Percentiles rank a stretch among this genome's conserved stretches.
Evolutionary conservation across 1,284 basidiomycete species (phyloP).

Genomic region (Malassezia furfur): DNA sequence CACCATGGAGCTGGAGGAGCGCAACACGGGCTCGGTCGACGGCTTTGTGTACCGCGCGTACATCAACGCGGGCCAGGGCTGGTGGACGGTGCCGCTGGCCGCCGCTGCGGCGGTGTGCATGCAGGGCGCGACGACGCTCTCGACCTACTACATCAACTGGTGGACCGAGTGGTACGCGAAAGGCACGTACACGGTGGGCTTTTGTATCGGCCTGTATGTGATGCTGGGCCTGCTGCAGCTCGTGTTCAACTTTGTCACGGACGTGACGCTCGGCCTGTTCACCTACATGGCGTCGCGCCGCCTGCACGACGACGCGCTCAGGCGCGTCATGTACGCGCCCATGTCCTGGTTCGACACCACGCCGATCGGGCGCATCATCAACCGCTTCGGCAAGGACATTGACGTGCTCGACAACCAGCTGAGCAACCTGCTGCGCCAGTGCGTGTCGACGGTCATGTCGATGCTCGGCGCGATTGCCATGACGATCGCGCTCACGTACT

Average conservation of each 20-base stretch:
- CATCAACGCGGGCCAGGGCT: slow-evolving; percentile 58
- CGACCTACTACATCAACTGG: slow-evolving; percentile 50
- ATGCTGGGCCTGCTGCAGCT: slow-evolving; percentile 57
- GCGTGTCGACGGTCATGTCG: slow-evolving; percentile 38
- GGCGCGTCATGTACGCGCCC: slow-evolving; percentile 59
- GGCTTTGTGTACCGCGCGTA: slow-evolving; percentile 60
- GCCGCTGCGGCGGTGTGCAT: slow-evolving; percentile 56
- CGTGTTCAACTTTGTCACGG: slow-evolving; percentile 58
- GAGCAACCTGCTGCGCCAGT: slow-evolving; percentile 45
- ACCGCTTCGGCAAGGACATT: slow-evolving; percentile 63
- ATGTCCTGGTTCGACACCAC: slow-evolving; percentile 73
- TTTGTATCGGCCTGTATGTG: slow-evolving; percentile 67
- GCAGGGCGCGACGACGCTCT: slow-evolving; percentile 56
- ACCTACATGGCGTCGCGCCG: slow-evolving; percentile 59
- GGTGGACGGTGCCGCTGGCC: slow-evolving; percentile 57
- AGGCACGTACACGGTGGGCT: slow-evolving; percentile 50
- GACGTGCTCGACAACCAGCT: slow-evolving; percentile 74
- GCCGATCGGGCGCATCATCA: slow-evolving; percentile 74
- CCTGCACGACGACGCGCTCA: slow-evolving; percentile 57
- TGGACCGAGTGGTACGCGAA: slow-evolving; percentile 51
- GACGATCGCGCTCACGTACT: slow-evolving; percentile 62
- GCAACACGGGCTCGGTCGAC: slow-evolving; percentile 45
- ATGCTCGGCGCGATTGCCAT: slow-evolving; percentile 59
- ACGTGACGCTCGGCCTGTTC: slow-evolving; percentile 57
- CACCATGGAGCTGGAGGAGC: slow-evolving; percentile 39